These are phyloP conservation scores for Ophiocordyceps polyrhachis-furcata DNA, from an alignment of 2,329 filamentous ascomycete genomes.

Conservation along the genomic window DNA sequence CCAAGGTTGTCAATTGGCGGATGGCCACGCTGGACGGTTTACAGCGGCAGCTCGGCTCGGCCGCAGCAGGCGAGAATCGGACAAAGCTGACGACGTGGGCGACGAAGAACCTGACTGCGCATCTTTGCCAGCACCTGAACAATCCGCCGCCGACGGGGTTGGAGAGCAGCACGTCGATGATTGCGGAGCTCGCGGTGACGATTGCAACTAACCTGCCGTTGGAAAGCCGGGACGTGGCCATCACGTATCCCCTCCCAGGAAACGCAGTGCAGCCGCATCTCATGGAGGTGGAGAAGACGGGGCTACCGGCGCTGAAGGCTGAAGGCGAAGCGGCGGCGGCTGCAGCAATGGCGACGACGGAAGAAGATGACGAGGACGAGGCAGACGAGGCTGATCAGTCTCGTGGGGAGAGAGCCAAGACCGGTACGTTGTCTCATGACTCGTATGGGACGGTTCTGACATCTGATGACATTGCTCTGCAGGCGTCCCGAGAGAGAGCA, in stretches of 20 bases:
- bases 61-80: slow-evolving; percentile 47
- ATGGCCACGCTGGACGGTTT: slow-evolving; percentile 89
- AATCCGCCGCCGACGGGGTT: slow-evolving; percentile 64
- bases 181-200: slow-evolving; percentile 74
- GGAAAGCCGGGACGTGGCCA: slow-evolving; percentile 77
- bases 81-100: slow-evolving; percentile 50
- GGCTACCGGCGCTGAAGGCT: slow-evolving; percentile 34
- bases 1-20: slow-evolving; percentile 82
- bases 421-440: slow-evolving; percentile 20
- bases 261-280: slow-evolving; percentile 47
- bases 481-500: slow-evolving; percentile 25
- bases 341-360: background rate
- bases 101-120: slow-evolving; percentile 47
- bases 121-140: slow-evolving; percentile 53
- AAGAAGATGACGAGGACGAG: slow-evolving; percentile 18
- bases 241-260: slow-evolving; percentile 71
- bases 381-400: slow-evolving; percentile 23
- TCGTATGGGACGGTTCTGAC: slow-evolving; percentile 17
- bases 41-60: slow-evolving; percentile 45
- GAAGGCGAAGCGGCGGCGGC: slow-evolving; percentile 13
- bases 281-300: slow-evolving; percentile 73
- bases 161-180: slow-evolving; percentile 79
- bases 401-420: slow-evolving; percentile 24
- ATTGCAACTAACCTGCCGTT: slow-evolving; percentile 74
- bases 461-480: slow-evolving; percentile 7